These are phyloP conservation scores for Gentiana dahurica DNA, from an alignment of 257 asterid species.

Conservation along the genomic window DNA sequence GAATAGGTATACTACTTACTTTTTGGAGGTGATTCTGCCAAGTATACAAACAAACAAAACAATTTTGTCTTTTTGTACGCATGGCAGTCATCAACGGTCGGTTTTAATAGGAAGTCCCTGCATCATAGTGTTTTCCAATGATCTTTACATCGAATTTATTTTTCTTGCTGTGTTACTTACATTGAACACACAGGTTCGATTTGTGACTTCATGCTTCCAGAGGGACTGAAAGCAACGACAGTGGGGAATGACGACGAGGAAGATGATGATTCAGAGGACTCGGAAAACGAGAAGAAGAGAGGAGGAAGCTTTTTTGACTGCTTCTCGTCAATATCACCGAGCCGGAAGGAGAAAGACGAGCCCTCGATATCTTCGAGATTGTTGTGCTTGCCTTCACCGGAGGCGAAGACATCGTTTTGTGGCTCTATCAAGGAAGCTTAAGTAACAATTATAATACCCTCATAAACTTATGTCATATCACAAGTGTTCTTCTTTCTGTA, in stretches of 20 bases:
- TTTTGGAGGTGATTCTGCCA: not conserved
- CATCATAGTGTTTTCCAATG: too few relatives aligned
- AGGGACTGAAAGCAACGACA: slow-evolving; percentile 32
- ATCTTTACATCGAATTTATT: too few relatives aligned
- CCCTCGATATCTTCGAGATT: slow-evolving; percentile 59
- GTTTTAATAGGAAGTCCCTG: too few relatives aligned
- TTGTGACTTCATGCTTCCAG: slow-evolving; percentile 72
- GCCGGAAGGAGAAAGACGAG: slow-evolving; percentile 35
- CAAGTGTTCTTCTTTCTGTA: too few relatives aligned
- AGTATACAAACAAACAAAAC: too few relatives aligned
- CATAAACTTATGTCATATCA: too few relatives aligned
- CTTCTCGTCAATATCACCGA: slow-evolving; percentile 48
- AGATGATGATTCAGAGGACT: slow-evolving; percentile 23
- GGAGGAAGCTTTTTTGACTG: slow-evolving; percentile 32
- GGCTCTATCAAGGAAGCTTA: slow-evolving; percentile 24
- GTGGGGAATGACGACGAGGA: slow-evolving; percentile 1
- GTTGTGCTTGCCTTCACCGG: slow-evolving; percentile 55
- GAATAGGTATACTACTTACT: slow-evolving; percentile 37
- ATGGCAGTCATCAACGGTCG: too few relatives aligned
- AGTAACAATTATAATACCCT: too few relatives aligned
- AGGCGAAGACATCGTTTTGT: slow-evolving; percentile 32
- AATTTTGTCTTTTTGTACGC: too few relatives aligned
- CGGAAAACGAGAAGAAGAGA: slow-evolving; percentile 48
- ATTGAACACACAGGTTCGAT: slow-evolving; percentile 34
- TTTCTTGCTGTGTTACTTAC: too few relatives aligned